Evolutionary conservation across 352 stramenopile species (phyloP), one percentile per base, ranked within the genome.

Genomic region (Pythium aquatile): DNA sequence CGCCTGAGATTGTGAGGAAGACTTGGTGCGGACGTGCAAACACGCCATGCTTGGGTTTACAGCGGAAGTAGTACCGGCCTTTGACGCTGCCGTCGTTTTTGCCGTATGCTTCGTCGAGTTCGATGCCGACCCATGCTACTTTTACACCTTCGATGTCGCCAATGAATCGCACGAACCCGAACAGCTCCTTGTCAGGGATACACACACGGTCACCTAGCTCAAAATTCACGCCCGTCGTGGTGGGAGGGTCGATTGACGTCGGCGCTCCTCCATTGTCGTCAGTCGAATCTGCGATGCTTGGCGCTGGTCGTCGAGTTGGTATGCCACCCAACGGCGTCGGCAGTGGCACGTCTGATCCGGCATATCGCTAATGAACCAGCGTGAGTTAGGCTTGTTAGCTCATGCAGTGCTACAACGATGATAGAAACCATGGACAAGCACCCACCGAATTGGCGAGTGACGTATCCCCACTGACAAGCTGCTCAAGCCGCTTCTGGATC

Each of bases 1-100:
- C 63, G 20, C 80, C 73, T 11, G 80, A 83, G 58, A 88, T 87
- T 3, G 78, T 88, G 16, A 88, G 63, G 59, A 90, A 87, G 30
- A 94, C 78, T 68, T 94, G 86, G 14, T 88, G 85, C 30, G 83
- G 80, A 2, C 83, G 79, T 4, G 84, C 81, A 62, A 94, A 94
- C 11, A 94, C 79, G 51, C 85, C 85, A 63, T 93, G 79, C 61
- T 92, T 91, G 14, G 79, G 75, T 51, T 88, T 82, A 65, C 83
- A 94, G 9, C 69, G 76, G 51, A 94, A 94, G 68, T 92, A 94
- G 63, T 87, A 85, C 33, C 77, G 65, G 52, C 82, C 85, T 70
- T 92, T 94, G 40, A 91, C 79, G 39, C 82, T 91, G 48, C 85
- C 85, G 68, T 94, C 85, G 63, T 94, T 94, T 61, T 94, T 94